Evolutionary conservation across 768 basidiomycete genomes (phyloP).

Genomic region (Leccinum ochraceum): DNA sequence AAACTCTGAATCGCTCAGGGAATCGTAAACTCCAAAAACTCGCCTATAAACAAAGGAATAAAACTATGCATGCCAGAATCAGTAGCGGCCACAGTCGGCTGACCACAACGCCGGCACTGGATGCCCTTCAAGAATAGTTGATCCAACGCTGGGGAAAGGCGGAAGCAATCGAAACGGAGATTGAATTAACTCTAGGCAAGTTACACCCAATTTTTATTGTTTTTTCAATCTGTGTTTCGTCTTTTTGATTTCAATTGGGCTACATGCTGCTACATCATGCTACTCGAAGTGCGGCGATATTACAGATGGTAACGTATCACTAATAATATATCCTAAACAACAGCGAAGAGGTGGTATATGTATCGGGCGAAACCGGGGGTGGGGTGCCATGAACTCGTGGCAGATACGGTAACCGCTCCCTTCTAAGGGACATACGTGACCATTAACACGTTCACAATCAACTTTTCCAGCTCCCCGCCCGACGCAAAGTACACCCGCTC

Average conservation of each 20-base stretch:
- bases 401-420: background rate
- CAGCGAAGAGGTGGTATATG: background rate
- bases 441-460: constrained; percentile 74
- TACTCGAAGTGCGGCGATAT: background rate
- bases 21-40: background rate
- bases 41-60: background rate
- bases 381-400: background rate
- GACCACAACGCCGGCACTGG: background rate
- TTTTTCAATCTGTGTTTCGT: background rate
- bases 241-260: constrained; percentile 13
- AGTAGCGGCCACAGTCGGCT: background rate
- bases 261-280: background rate
- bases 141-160: no score
- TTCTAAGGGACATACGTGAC: constrained; percentile 66
- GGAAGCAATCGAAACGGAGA: background rate
- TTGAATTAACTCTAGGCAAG: background rate
- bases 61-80: background rate
- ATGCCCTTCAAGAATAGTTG: background rate
- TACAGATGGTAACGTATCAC: constrained; percentile 15
- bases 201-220: background rate
- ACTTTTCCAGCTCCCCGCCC: constrained; percentile 64
- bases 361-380: constrained; percentile 8
- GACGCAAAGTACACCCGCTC: constrained; percentile 71
- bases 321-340: constrained; percentile 6
- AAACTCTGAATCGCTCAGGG: background rate